Base-by-base conservation (phyloP, 1,284 basidiomycete species). In the Tilletia indica region DNA sequence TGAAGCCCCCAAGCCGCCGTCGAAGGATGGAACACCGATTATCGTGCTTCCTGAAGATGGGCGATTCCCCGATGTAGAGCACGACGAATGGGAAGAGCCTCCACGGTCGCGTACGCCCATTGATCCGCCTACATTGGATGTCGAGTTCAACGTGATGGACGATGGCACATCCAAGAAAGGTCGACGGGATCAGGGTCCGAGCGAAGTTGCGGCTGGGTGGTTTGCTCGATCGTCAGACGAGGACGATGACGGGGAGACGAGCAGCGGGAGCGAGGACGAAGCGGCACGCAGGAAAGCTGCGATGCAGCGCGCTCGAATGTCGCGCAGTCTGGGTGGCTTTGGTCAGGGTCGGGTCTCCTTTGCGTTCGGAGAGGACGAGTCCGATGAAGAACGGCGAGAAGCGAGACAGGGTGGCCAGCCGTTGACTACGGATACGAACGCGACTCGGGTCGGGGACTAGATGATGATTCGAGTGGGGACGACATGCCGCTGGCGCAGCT, bases 401-500 rank as follows among this genome's bases (percentile, higher is more conserved):
- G 11, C 25, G 5, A 21, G 19, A 21, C 14, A 31, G 25, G 42
- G 36, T 48, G 1, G 0, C 8, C 12, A 25, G 45, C 36, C 68
- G 36, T 21, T 63, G 25, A 8, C 0, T 11, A 16, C 58, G 21
- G 36, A 8, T n/a, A 63, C 58, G 8, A 38, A 8, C 25, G 36
- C 21, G 14, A 31, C 31, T 34, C 12, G 19, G 58, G 25, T 16
- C 16, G 31, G 6, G 58, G 14, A 16, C n/a, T 21, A 9, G 51
- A 70, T 21, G 68, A 58, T 3, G 31, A 38, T 9, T 70, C 69
- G 39, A 63, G 56, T 11, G 49, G 68, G 58, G 80, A 81, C 58
- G 77, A 80, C 61, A 49, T 78, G 16, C 80, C 80, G 3, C 73
- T 81, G 9, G 68, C 76, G 12, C 80, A 78, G 51, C 69, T 81